These are phyloP conservation scores for Globisporangium spinosum DNA, from an alignment of 352 stramenopile species.

Conservation along the genomic window DNA sequence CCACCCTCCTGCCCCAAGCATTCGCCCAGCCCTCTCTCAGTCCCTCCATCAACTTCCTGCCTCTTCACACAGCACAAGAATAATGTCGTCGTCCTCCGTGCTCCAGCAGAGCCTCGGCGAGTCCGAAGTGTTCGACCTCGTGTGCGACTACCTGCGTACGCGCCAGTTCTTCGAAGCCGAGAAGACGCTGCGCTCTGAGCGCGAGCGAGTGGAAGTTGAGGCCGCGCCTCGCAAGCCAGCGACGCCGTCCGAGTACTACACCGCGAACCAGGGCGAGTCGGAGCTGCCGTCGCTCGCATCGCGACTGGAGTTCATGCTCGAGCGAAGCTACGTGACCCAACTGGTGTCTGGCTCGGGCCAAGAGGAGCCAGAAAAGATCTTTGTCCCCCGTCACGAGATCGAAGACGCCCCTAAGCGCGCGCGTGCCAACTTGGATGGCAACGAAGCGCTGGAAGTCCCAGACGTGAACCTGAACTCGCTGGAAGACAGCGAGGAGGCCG, in stretches of 20 bases:
- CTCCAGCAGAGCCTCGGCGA: constrained; percentile 80
- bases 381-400: constrained; percentile 65
- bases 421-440: constrained; percentile 72
- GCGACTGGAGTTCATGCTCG: constrained; percentile 73
- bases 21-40: neutral
- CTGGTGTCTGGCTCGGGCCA: constrained; percentile 66
- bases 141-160: constrained; percentile 85
- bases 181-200: constrained; percentile 64
- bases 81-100: constrained; percentile 52
- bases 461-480: constrained; percentile 33
- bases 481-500: constrained; percentile 29
- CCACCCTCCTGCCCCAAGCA: constrained; percentile 5
- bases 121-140: constrained; percentile 84
- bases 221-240: constrained; percentile 14
- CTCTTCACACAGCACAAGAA: neutral
- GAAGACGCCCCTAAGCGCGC: constrained; percentile 41
- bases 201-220: constrained; percentile 35
- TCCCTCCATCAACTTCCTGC: neutral
- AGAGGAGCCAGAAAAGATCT: constrained; percentile 69
- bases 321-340: constrained; percentile 83
- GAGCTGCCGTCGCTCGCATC: constrained; percentile 42
- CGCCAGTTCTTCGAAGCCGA: constrained; percentile 86
- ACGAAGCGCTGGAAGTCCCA: constrained; percentile 48
- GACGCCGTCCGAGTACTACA: constrained; percentile 24
- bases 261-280: constrained; percentile 35